A percentile compares a stretch with the other conserved stretches of the same genome.
Conservation (phyloP, 192 early-diverging fungal species). For the Backusella macrospora region DNA sequence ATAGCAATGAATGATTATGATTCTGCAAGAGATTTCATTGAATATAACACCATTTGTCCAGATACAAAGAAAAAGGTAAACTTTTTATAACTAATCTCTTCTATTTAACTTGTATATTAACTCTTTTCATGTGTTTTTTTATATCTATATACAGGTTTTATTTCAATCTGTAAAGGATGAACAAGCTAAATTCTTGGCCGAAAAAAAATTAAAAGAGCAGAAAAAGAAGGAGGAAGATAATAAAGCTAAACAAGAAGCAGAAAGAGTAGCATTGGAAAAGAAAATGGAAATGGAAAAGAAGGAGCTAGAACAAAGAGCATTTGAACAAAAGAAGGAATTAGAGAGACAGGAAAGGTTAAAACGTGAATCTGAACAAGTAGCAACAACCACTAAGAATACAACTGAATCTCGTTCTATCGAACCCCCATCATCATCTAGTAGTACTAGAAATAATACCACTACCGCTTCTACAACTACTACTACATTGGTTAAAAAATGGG, state of each 20-base stretch:
- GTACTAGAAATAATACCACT: not conserved
- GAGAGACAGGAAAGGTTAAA: slow-evolving; percentile 19
- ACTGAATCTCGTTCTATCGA: not conserved
- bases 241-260: not conserved
- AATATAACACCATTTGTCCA: slow-evolving; percentile 38
- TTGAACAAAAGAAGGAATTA: slow-evolving; percentile 6
- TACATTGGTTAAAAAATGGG: slow-evolving; percentile 26
- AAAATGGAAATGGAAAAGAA: slow-evolving; percentile 21
- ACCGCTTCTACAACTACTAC: not conserved
- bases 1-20: slow-evolving; percentile 32
- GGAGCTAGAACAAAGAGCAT: not conserved
- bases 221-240: not conserved
- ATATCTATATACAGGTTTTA: not conserved
- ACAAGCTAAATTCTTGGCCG: not conserved
- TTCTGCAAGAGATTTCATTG: slow-evolving; percentile 36
- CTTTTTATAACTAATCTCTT: not conserved
- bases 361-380: not conserved
- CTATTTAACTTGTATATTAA: not conserved
- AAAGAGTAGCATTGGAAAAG: not conserved
- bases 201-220: not conserved
- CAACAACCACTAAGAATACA: too few species aligned
- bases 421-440: not conserved
- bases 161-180: not conserved
- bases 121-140: not conserved
- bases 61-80: slow-evolving; percentile 37